Percentiles rank a stretch among this genome's conserved stretches.
phyloP scores from a whole-genome alignment of 148 eudicot species.

The Rhododendron simsii region DNA sequence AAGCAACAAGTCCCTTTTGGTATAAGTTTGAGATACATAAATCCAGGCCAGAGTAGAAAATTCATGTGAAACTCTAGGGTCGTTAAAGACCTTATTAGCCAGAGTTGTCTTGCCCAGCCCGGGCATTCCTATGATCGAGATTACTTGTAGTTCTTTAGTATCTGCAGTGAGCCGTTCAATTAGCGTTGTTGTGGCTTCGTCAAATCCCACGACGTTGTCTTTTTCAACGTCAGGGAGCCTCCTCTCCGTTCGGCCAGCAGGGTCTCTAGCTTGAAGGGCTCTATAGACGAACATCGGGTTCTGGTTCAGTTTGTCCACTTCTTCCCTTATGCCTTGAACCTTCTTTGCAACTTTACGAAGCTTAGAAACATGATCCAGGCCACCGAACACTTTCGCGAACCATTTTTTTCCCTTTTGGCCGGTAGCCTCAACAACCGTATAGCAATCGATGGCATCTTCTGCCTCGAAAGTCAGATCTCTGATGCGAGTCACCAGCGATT shows the following conservation, averaged over 20 bases:
- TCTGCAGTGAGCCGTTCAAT: slow-evolving; percentile 11
- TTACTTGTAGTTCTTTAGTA: slow-evolving; percentile 7
- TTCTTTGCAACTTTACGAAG: too few species aligned
- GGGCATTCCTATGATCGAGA: slow-evolving; percentile 34
- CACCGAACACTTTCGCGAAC: too few species aligned
- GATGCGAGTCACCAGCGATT: slow-evolving; percentile 21
- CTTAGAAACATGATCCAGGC: too few species aligned
- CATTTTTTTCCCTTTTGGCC: too few species aligned
- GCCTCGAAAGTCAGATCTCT: too few species aligned
- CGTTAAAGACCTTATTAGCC: slow-evolving; percentile 25
- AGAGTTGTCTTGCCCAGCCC: slow-evolving; percentile 39
- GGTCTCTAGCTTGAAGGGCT: too few species aligned
- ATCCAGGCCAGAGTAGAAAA: slow-evolving; percentile 27
- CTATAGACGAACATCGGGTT: too few species aligned
- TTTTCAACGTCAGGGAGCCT: slow-evolving; percentile 15
- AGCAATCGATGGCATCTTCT: too few species aligned
- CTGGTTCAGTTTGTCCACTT: too few species aligned
- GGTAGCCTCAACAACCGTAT: too few species aligned
- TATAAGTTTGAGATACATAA: slow-evolving; percentile 28
- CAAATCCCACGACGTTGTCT: slow-evolving; percentile 37
- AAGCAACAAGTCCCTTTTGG: slow-evolving; percentile 9
- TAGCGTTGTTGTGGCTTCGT: slow-evolving; percentile 23
- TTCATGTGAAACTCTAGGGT: slow-evolving; percentile 11
- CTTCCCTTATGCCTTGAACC: too few species aligned
- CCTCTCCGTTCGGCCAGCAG: not conserved